phyloP scores from a whole-genome alignment of 139 green algal species.

The Desmodesmus armatus region DNA sequence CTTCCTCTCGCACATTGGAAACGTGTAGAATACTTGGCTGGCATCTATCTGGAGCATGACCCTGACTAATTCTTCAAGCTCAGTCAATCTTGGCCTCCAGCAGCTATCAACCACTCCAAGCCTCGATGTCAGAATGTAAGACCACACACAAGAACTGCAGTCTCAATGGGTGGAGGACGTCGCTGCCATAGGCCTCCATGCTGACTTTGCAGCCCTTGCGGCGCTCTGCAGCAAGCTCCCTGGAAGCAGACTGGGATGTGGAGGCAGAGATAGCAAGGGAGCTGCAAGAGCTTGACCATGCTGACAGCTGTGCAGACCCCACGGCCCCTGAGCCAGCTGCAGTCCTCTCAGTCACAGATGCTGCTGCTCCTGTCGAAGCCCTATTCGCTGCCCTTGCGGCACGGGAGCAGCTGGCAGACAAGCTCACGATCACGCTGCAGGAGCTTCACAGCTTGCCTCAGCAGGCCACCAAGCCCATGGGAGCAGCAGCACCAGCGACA shows the following conservation, averaged over 20 bases:
- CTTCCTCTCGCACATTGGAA: no score
- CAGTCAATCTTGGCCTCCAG: no score
- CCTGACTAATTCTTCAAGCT: no score
- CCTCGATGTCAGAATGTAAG: neutral
- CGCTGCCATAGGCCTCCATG: no score
- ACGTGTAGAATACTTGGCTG: no score
- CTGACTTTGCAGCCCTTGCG: no score
- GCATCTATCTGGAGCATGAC: no score
- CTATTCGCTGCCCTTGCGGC: slow-evolving; percentile 9
- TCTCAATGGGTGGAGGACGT: no score
- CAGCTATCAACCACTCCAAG: neutral
- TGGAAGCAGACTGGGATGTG: slow-evolving; percentile 28
- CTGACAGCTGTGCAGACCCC: neutral
- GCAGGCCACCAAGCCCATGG: no score
- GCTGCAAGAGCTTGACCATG: slow-evolving; percentile 22
- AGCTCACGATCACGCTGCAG: neutral
- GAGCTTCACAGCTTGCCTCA: neutral
- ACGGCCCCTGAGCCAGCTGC: no score
- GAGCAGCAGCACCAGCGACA: neutral
- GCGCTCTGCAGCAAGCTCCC: no score
- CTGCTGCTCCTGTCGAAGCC: neutral
- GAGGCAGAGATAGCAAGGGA: slow-evolving; percentile 33
- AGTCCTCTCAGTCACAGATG: no score
- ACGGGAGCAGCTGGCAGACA: slow-evolving; percentile 4
- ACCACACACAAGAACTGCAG: neutral